Evolutionary conservation across 352 stramenopile species (phyloP), one percentile per base, ranked within the genome.

Genomic region (Globisporangium uncinulatum): DNA sequence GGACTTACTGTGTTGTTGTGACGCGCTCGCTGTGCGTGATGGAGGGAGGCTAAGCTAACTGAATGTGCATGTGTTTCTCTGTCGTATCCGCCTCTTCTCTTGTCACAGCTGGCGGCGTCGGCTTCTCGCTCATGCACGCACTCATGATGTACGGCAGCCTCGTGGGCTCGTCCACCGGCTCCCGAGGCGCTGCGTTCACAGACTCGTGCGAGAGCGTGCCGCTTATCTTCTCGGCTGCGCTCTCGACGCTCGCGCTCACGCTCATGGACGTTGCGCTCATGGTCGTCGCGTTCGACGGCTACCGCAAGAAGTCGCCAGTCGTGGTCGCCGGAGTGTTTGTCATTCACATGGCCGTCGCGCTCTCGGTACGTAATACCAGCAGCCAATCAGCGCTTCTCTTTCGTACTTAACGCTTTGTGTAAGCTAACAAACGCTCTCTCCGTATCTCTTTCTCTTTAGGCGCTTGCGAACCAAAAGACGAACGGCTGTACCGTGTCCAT

Each of bases 81-180:
- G 24, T 29, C 24, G 24, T 29, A 29, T 29, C 4, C 24, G 24
- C 24, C 24, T 29, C 24, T 29, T 29, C 24, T 1, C 24, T 29
- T 29, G 24, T 29, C 24, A 4, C 24, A 86, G 84, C 84, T 14
- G 80, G 76, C 31, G 84, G 84, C 46, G 82, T 94, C 14, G 84
- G 84, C 43, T 94, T 90, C 63, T 71, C 79, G 15, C 37, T 92
- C 56, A 94, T 94, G 84, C 84, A 91, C 62, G 69, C 82, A 51
- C 64, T 92, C 41, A 86, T 94, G 66, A 87, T 94, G 74, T 94
- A 89, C 53, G 85, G 85, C 57, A 92, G 77, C 48, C 63, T 94
- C 41, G 49, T 92, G 37, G 83, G 69, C 13, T 81, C 80, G 1
- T 89, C 75, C 44, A 89, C 83, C 4, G 77, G 79, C 24, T 67